phyloP scores from a whole-genome alignment of 1,139 yeast species.

The Meyerozyma elateridarum region DNA sequence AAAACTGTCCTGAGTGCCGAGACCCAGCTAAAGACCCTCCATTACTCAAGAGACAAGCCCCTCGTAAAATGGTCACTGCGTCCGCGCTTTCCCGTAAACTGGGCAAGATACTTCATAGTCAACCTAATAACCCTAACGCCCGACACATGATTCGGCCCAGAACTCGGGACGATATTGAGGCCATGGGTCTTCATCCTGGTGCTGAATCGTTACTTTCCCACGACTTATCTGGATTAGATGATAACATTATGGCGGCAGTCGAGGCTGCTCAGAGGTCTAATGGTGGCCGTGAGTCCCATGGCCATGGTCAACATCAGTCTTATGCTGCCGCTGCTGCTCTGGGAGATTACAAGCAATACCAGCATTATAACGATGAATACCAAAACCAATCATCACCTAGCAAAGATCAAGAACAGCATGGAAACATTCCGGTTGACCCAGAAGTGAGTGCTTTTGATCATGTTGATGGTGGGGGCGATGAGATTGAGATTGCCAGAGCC shows the following conservation, averaged over 20 bases:
- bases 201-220: slow-evolving; percentile 26
- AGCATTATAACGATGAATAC: slow-evolving; percentile 11
- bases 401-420: slow-evolving; percentile 10
- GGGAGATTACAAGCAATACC: slow-evolving; percentile 23
- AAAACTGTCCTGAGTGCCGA: slow-evolving; percentile 73
- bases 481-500: slow-evolving; percentile 63
- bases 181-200: slow-evolving; percentile 30
- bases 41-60: slow-evolving; percentile 22
- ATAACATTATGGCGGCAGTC: slow-evolving; percentile 62
- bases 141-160: slow-evolving; percentile 20
- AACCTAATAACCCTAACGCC: slow-evolving; percentile 15
- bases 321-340: slow-evolving; percentile 44
- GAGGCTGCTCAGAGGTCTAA: slow-evolving; percentile 55
- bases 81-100: background rate
- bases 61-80: slow-evolving; percentile 14
- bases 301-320: slow-evolving; percentile 17
- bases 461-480: slow-evolving; percentile 42
- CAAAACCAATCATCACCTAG: background rate
- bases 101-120: slow-evolving; percentile 12
- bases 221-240: slow-evolving; percentile 43
- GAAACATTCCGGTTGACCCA: slow-evolving; percentile 51
- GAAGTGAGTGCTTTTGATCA: slow-evolving; percentile 54
- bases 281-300: too few species aligned
- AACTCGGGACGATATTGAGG: slow-evolving; percentile 28
- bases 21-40: slow-evolving; percentile 32